phyloP scores from a whole-genome alignment of 257 asterid species.

The Lantana camara region DNA sequence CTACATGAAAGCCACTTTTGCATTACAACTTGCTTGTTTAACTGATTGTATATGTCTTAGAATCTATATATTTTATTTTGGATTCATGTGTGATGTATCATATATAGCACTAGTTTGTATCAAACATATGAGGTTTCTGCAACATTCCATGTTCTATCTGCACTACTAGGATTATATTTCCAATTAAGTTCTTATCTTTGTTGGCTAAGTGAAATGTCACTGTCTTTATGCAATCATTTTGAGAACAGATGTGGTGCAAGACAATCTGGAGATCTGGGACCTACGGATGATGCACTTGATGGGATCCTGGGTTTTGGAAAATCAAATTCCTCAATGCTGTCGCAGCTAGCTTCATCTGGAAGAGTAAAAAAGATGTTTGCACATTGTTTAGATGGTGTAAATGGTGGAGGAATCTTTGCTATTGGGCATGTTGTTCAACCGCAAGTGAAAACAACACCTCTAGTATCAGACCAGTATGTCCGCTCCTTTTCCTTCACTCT shows the following conservation, averaged over 20 bases:
- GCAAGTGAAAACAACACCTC: slow-evolving; percentile 85
- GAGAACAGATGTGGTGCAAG: slow-evolving; percentile 86
- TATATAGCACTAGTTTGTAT: slow-evolving; percentile 6
- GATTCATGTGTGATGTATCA: slow-evolving; percentile 4
- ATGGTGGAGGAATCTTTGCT: slow-evolving; percentile 99
- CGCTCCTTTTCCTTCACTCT: slow-evolving; percentile 27
- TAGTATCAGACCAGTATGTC: slow-evolving; percentile 85
- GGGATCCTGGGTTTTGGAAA: slow-evolving; percentile 98
- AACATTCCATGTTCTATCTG: slow-evolving; percentile 19
- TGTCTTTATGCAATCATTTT: slow-evolving; percentile 24
- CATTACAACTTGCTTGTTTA: neutral
- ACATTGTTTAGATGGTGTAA: slow-evolving; percentile 94
- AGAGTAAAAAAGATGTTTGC: slow-evolving; percentile 96
- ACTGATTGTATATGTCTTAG: neutral
- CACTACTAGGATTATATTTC: slow-evolving; percentile 4
- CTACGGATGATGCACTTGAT: slow-evolving; percentile 93
- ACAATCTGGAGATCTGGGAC: slow-evolving; percentile 76
- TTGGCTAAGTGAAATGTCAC: neutral
- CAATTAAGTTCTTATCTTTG: slow-evolving; percentile 19
- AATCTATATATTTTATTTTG: neutral
- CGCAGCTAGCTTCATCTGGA: slow-evolving; percentile 93
- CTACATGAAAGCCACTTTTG: neutral
- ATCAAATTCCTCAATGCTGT: slow-evolving; percentile 91
- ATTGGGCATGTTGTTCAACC: slow-evolving; percentile 99
- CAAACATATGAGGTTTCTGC: slow-evolving; percentile 7